Evolutionary conservation across 306 rosid species (phyloP), one percentile per base, ranked within the genome.

Genomic region (Glycine soja): DNA sequence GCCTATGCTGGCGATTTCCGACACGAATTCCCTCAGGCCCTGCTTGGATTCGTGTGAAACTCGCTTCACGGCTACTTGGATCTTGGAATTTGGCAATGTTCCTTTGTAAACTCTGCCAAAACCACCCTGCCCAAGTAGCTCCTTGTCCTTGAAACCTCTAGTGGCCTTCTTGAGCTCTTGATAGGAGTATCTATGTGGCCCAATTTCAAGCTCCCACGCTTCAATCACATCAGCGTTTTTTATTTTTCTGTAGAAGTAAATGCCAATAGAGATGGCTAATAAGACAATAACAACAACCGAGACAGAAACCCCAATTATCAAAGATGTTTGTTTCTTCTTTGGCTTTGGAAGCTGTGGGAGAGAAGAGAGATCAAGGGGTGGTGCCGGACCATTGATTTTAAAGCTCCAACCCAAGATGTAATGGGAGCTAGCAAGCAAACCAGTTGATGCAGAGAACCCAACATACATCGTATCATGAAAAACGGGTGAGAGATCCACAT

Each of bases 371-470:
- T 87, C 86, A 66, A 94, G 90, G 7, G 84, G 69, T n/a, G 77
- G 87, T 47, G 98, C 81, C 45, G 85, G 83, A 13, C 94, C 97
- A 45, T 87, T 88, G 45, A 92, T 80, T 72, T 83, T 89, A 47
- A 94, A 94, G 88, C 98, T 94, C 98, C 97, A 94, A n/a, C 98
- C 98, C 78, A 90, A 72, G 3, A 94, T 8, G 74, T 88, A 92
- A 79, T 94, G 97, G 18, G 97, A 94, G 79, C 98, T 94, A 11
- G 98, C 98, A 43, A 94, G 97, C 72, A 92, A 81, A 50, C 97
- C 98, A 3, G 97, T 94, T 4, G 98, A 92, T 24, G 97, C 94
- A 24, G 98, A 94, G 78, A 94, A 94, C 14, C 98, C 98, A 75
- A 92, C 94, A 54, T 84, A 94, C 98, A 94, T 92, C n/a, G 46